Conservation (phyloP, 169 alveolate genomes). For the Perkinsus marinus region DNA sequence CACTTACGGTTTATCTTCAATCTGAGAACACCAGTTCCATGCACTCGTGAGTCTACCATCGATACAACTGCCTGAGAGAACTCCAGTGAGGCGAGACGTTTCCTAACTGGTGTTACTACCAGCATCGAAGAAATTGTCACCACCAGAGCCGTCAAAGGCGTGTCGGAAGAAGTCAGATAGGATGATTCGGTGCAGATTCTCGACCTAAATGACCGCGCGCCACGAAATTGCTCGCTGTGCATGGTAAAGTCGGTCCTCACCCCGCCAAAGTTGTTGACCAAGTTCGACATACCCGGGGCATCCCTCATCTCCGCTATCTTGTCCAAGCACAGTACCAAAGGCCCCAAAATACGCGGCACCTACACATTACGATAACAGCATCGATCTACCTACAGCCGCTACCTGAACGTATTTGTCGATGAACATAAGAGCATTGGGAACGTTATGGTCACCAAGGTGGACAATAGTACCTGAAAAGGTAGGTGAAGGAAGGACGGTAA, state of each 20-base stretch:
- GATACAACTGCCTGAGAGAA: constrained; percentile 55
- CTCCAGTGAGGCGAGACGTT: not conserved
- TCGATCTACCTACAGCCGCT: not conserved
- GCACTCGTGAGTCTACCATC: constrained; percentile 84
- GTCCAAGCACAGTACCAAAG: constrained; percentile 68
- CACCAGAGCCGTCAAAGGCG: constrained; percentile 87
- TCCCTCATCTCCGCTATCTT: constrained; percentile 59
- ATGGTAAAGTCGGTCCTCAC: constrained; percentile 4
- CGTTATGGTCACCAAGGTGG: constrained; percentile 79
- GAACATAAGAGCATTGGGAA: constrained; percentile 79
- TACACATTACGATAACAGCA: constrained; percentile 3
- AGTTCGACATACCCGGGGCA: constrained; percentile 46
- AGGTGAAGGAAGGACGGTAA: not conserved
- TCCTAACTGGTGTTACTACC: constrained; percentile 26
- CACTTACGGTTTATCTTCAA: constrained; percentile 3
- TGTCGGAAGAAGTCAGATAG: constrained; percentile 78
- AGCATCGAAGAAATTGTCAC: constrained; percentile 82
- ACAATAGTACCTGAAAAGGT: constrained; percentile 36
- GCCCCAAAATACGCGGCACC: constrained; percentile 77
- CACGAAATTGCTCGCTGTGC: not conserved
- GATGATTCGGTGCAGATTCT: constrained; percentile 33
- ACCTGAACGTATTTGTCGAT: constrained; percentile 75
- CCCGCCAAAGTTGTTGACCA: constrained; percentile 64
- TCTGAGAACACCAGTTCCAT: constrained; percentile 77
- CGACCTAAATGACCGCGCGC: not conserved